Evolutionary conservation across 108 stramenopile species (phyloP).

Genomic region (Cyclotella cryptica): DNA sequence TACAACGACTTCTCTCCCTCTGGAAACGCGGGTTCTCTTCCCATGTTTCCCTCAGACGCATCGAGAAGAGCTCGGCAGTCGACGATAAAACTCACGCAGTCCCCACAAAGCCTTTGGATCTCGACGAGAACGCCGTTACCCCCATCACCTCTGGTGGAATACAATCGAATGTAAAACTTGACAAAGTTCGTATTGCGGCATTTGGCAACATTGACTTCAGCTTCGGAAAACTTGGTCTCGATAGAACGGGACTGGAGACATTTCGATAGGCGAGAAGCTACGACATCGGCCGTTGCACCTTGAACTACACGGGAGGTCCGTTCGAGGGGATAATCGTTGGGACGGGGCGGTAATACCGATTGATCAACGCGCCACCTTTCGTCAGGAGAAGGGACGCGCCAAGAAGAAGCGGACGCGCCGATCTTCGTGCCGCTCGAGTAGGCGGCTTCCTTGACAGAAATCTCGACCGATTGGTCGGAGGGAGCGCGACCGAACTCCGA

Average conservation of each 20-base stretch:
- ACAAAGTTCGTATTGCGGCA: conserved; percentile 73
- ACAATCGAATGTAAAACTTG: conserved; percentile 74
- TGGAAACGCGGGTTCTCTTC: neutral
- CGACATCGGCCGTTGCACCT: conserved; percentile 37
- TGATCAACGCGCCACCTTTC: conserved; percentile 38
- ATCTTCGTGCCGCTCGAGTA: neutral
- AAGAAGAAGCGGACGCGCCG: neutral
- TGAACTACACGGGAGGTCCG: conserved; percentile 66
- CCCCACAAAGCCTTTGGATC: conserved; percentile 71
- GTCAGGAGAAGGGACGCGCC: neutral
- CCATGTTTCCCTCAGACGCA: conserved; percentile 65
- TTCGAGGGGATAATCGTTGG: conserved; percentile 47
- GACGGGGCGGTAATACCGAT: conserved; percentile 26
- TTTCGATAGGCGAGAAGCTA: conserved; percentile 67
- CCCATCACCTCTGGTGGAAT: conserved; percentile 47
- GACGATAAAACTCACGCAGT: conserved; percentile 65
- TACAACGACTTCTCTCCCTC: conserved; percentile 27
- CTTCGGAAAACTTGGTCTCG: conserved; percentile 64
- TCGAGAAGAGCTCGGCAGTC: conserved; percentile 73
- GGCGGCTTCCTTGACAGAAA: neutral
- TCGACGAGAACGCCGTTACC: conserved; percentile 66
- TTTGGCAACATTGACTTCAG: conserved; percentile 60
- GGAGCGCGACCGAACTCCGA: conserved; percentile 12
- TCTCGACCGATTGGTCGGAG: conserved; percentile 2
- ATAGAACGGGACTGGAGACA: conserved; percentile 65